Conservation (phyloP, 306 rosid genomes). For the Medicago truncatula region DNA sequence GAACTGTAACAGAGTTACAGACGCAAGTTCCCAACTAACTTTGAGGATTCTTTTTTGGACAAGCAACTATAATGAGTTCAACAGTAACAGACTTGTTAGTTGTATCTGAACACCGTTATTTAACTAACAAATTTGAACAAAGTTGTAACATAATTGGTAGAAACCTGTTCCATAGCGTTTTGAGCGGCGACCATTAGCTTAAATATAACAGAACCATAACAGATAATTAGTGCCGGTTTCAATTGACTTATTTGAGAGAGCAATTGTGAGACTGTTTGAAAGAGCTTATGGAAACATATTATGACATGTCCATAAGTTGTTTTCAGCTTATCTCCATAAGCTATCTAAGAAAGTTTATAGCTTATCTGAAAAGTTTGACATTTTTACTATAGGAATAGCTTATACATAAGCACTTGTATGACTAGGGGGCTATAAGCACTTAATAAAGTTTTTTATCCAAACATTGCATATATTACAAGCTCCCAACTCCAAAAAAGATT, state of each 20-base stretch:
- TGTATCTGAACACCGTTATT: not conserved
- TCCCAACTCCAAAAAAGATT: too few species aligned
- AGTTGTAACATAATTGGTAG: not conserved
- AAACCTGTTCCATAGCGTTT: not conserved
- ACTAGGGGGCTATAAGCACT: too few species aligned
- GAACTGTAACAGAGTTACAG: not conserved
- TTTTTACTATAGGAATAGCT: too few species aligned
- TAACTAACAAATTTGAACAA: not conserved
- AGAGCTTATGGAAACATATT: too few species aligned
- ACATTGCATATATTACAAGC: too few species aligned
- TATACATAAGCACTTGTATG: too few species aligned
- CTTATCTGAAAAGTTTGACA: too few species aligned
- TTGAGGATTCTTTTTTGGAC: not conserved
- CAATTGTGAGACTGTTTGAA: too few species aligned
- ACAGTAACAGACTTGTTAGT: not conserved
- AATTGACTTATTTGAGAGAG: not conserved
- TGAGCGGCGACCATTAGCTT: not conserved
- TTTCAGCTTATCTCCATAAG: too few species aligned
- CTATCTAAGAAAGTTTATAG: too few species aligned
- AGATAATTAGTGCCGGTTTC: not conserved
- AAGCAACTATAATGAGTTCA: not conserved
- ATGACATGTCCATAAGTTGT: too few species aligned
- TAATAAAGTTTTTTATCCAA: too few species aligned
- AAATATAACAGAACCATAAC: not conserved
- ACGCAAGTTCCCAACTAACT: not conserved